Base-by-base conservation (phyloP, 768 basidiomycete species). In the Krasilnikovozyma curviuscula region DNA sequence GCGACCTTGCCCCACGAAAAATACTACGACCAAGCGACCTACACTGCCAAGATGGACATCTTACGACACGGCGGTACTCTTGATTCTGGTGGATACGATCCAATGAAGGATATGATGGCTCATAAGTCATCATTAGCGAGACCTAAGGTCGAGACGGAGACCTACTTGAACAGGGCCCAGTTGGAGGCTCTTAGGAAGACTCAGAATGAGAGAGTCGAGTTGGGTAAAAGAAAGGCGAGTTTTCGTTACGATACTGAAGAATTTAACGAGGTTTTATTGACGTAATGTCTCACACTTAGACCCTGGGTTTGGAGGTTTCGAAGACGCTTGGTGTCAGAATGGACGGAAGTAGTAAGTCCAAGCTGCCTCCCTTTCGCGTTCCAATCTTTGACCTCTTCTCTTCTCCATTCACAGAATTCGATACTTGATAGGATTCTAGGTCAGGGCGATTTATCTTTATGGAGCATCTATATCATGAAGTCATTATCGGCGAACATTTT, bases 1-100 rank as follows among this genome's bases (percentile, higher is more conserved):
- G 86, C 85, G 13, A 93, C 88, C 3, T 70, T 93, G 3, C 83
- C 88, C 9, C 81, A 91, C 58, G 85, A 89, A 62, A 93, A 93
- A 57, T 93, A 88, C 64, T 91, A 91, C 63, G 75, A 88, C 59
- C 84, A 89, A 73, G 77, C 76, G 46, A 72, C 74, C 5, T 86
- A 85, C 61, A 83, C 88, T 52, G 69, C 69, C 19, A 78, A 83
- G 40, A 91, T 91, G 88, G 64, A 73, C 31, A 76, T 83, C 19
- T 66, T 91, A 41, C 76, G 85, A 38, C 71, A 76, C n/a, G 88
- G 88, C 32, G 84, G 82, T 55, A 78, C 79, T 7, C 55, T 73
- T 3, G 74, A 78, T 47, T 78, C 79, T 58, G 58, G 54, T 8
- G 40, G 52, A 23, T 93, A 93, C 63, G 82, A 93, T 62, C 75